phyloP scores from a whole-genome alignment of 2,329 filamentous ascomycete species.

The Coniochaeta prunicola region DNA sequence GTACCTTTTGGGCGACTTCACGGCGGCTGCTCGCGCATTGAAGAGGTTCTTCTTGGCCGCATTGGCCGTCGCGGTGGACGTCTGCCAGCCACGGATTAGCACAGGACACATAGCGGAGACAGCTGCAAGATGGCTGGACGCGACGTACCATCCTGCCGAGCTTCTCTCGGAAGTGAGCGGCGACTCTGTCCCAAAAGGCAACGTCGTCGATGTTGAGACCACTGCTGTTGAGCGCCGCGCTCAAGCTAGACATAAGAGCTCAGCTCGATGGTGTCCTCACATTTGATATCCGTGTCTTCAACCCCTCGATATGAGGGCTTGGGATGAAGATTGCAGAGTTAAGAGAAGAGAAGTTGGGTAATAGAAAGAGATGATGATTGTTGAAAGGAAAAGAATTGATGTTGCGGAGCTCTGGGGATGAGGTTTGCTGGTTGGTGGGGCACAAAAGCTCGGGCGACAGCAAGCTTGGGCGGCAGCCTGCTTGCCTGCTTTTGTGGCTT shows the following conservation, averaged over 20 bases:
- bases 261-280: background rate
- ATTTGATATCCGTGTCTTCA: background rate
- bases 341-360: constrained; percentile 5
- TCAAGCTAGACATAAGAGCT: constrained; percentile 19
- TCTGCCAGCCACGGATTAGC: constrained; percentile 29
- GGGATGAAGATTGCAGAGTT: background rate
- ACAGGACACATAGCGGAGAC: background rate
- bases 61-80: constrained; percentile 66
- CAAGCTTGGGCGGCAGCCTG: background rate
- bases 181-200: constrained; percentile 15
- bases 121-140: background rate
- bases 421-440: background rate
- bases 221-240: constrained; percentile 12
- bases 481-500: background rate
- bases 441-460: background rate
- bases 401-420: background rate
- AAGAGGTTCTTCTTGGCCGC: constrained; percentile 68
- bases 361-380: constrained; percentile 7
- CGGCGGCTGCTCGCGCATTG: constrained; percentile 72
- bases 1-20: constrained; percentile 87
- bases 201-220: constrained; percentile 12
- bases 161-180: constrained; percentile 16
- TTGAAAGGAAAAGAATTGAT: background rate
- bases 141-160: constrained; percentile 18
- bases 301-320: background rate